A percentile compares a stretch with the other conserved stretches of the same genome.
Evolutionary conservation across 306 rosid species (phyloP).

Genomic region (Ochetophila trinervis): DNA sequence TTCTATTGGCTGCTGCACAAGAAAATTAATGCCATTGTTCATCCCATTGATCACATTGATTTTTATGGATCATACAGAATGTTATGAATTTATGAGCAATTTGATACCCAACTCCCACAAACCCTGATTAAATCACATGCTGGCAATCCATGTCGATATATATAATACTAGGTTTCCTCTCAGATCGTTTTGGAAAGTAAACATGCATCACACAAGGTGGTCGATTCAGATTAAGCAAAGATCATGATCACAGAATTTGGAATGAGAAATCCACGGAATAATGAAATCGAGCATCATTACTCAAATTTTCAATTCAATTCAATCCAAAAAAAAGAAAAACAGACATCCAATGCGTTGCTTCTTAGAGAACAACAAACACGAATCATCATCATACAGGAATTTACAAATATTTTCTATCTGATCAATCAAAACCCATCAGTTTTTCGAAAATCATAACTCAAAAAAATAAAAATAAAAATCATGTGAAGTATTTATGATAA

Average conservation of each 20-base stretch:
- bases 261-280: neutral
- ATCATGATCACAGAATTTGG: too few species aligned
- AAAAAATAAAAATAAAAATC: neutral
- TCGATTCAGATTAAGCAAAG: too few species aligned
- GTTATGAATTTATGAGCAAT: neutral
- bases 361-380: neutral
- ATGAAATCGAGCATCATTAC: neutral
- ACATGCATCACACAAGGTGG: neutral
- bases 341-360: neutral
- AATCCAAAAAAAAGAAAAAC: neutral
- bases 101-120: too few species aligned
- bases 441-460: neutral
- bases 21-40: constrained; percentile 4
- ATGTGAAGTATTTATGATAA: neutral
- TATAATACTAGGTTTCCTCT: neutral
- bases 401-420: constrained; percentile 1
- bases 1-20: constrained; percentile 35
- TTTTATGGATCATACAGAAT: neutral
- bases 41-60: constrained; percentile 5
- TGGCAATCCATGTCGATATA: too few species aligned
- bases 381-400: neutral
- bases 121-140: too few species aligned
- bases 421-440: constrained; percentile 14
- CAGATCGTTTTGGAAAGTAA: neutral
- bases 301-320: neutral